Percentiles rank a stretch among this genome's conserved stretches.
Conservation (phyloP, 306 rosid species). For the Sphenostylis stenocarpa region DNA sequence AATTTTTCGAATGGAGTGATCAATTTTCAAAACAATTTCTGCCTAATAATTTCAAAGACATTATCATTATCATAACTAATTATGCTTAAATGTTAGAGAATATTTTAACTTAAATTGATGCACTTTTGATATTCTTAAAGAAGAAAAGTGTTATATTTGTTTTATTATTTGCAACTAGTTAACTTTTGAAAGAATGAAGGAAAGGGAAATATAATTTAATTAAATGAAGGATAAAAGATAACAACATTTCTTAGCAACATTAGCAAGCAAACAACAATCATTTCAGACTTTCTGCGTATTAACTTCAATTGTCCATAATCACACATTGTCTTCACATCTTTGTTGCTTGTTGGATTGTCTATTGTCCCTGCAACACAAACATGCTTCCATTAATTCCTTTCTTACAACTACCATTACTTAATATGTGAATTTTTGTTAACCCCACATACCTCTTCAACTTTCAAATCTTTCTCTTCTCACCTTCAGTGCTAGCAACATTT, state of each 20-base stretch:
- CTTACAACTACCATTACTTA: neutral
- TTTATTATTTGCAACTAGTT: neutral
- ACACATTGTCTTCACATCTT: neutral
- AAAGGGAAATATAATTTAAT: neutral
- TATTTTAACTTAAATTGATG: neutral
- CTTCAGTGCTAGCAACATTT: constrained; percentile 27
- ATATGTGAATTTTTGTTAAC: neutral
- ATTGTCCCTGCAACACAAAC: neutral
- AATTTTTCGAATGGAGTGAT: too few relatives aligned
- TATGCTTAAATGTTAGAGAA: neutral
- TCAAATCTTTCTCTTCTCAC: constrained; percentile 36
- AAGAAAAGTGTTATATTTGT: neutral
- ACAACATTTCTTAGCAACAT: neutral
- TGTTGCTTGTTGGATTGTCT: neutral
- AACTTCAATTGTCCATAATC: neutral
- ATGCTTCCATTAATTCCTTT: constrained; percentile 5
- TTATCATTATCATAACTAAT: neutral
- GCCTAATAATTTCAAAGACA: neutral
- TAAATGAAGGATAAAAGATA: too few relatives aligned
- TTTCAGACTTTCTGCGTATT: neutral
- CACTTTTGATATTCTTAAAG: neutral
- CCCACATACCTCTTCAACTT: neutral
- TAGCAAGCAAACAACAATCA: neutral
- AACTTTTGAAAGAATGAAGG: neutral
- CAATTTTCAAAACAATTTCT: too few relatives aligned